phyloP scores from a whole-genome alignment of 345 rosid genomes.

The Iberis pinnata region DNA sequence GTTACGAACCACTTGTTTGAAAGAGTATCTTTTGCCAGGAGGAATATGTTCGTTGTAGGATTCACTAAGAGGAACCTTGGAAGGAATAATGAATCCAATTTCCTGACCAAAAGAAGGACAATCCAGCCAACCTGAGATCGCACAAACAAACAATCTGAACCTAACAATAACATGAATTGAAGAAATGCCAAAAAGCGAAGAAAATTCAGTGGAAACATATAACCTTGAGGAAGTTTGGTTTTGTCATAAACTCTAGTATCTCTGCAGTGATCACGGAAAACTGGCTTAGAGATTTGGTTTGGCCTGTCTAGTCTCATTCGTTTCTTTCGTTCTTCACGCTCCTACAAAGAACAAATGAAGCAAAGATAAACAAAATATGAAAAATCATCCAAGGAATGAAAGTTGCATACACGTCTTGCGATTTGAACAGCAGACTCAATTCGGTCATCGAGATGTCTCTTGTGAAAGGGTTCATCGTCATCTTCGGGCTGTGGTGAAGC shows the following conservation, averaged over 20 bases:
- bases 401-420: slow-evolving; percentile 64
- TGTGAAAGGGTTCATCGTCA: slow-evolving; percentile 51
- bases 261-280: slow-evolving; percentile 42
- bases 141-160: too few species aligned
- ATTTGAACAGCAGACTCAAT: slow-evolving; percentile 56
- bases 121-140: slow-evolving; percentile 67
- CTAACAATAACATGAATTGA: too few species aligned
- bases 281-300: slow-evolving; percentile 43
- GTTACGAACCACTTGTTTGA: slow-evolving; percentile 77
- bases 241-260: slow-evolving; percentile 50
- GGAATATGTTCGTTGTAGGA: slow-evolving; percentile 60
- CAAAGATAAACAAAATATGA: neutral
- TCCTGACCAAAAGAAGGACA: slow-evolving; percentile 81
- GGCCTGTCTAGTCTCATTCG: slow-evolving; percentile 65
- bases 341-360: slow-evolving; percentile 47
- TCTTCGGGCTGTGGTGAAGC: slow-evolving; percentile 62
- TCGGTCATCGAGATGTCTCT: slow-evolving; percentile 45
- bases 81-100: slow-evolving; percentile 66
- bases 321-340: slow-evolving; percentile 90
- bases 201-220: neutral
- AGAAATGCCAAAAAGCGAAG: too few species aligned
- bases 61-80: slow-evolving; percentile 94
- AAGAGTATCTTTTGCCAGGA: slow-evolving; percentile 96
- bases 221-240: slow-evolving; percentile 84
- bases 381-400: neutral